Evolutionary conservation across 2,329 filamentous ascomycete species (phyloP).

Genomic region (Fusarium siculi): DNA sequence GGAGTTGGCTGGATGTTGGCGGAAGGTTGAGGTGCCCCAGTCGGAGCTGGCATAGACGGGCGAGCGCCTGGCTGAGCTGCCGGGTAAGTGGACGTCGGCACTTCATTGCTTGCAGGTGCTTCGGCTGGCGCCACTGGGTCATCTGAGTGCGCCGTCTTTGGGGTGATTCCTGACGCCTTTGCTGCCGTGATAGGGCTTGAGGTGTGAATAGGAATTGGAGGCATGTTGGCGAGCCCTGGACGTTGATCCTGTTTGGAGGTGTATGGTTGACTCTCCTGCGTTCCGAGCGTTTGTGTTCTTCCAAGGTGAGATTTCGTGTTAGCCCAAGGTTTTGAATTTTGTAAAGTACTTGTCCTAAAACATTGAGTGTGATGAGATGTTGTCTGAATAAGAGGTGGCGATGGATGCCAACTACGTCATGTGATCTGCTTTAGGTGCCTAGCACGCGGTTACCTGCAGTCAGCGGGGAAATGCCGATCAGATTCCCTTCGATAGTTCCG

Average conservation of each 20-base stretch:
- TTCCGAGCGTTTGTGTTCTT: neutral
- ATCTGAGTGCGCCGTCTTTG: slow-evolving; percentile 54
- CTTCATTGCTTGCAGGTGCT: slow-evolving; percentile 42
- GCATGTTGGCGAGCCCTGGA: slow-evolving; percentile 56
- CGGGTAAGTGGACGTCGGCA: slow-evolving; percentile 47
- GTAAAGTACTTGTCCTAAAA: neutral
- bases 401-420: slow-evolving; percentile 35
- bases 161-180: slow-evolving; percentile 62
- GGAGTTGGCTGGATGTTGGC: slow-evolving; percentile 55
- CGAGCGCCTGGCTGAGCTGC: slow-evolving; percentile 41
- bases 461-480: slow-evolving; percentile 38
- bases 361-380: slow-evolving; percentile 14
- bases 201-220: slow-evolving; percentile 69
- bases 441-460: slow-evolving; percentile 30
- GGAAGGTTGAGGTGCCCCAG: slow-evolving; percentile 51
- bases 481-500: slow-evolving; percentile 31
- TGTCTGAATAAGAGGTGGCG: slow-evolving; percentile 31
- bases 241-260: neutral
- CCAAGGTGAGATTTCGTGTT: neutral
- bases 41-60: slow-evolving; percentile 56
- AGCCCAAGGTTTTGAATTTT: neutral
- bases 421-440: slow-evolving; percentile 31
- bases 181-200: slow-evolving; percentile 68
- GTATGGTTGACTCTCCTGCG: neutral
- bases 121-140: slow-evolving; percentile 30